Conservation (phyloP, 352 stramenopile species). For the Globisporangium takayamanum region DNA sequence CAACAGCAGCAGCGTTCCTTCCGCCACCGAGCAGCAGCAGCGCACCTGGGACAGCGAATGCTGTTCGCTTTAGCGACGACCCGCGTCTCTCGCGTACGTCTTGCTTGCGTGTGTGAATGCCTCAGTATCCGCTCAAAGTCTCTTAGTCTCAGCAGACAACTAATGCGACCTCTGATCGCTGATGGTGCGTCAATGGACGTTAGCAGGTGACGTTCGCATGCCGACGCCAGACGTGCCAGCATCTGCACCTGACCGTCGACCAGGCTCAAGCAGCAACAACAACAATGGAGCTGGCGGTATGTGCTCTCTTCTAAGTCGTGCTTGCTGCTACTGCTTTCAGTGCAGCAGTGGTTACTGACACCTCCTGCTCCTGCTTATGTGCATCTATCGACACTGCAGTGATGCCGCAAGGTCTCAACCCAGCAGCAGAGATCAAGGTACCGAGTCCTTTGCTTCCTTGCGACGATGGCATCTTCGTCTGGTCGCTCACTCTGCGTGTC, state of each 20-base stretch:
- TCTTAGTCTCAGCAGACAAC: neutral
- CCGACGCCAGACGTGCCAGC: conserved; percentile 3
- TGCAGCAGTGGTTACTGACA: neutral
- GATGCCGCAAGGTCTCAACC: neutral
- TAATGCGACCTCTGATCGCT: too few species aligned
- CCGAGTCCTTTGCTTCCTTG: neutral
- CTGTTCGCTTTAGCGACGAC: conserved; percentile 13
- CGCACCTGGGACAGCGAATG: neutral
- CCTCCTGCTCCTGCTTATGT: too few species aligned
- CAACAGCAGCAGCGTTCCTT: conserved; percentile 5
- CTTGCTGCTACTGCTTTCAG: neutral
- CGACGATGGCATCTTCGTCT: neutral
- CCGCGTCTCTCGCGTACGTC: conserved; percentile 11
- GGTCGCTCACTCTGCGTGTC: too few species aligned
- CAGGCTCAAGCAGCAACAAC: conserved; percentile 1
- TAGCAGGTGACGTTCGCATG: conserved; percentile 1
- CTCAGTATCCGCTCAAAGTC: neutral
- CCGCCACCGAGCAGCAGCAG: conserved; percentile 7
- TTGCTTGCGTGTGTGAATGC: neutral
- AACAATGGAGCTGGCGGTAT: neutral
- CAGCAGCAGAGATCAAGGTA: conserved; percentile 5
- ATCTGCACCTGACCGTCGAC: neutral
- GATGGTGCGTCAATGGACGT: neutral
- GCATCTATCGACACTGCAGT: too few species aligned
- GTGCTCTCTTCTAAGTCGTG: neutral